Evolutionary conservation across 805 yeast genomes (phyloP).

Genomic region (Wilhelminamyces savonicus): DNA sequence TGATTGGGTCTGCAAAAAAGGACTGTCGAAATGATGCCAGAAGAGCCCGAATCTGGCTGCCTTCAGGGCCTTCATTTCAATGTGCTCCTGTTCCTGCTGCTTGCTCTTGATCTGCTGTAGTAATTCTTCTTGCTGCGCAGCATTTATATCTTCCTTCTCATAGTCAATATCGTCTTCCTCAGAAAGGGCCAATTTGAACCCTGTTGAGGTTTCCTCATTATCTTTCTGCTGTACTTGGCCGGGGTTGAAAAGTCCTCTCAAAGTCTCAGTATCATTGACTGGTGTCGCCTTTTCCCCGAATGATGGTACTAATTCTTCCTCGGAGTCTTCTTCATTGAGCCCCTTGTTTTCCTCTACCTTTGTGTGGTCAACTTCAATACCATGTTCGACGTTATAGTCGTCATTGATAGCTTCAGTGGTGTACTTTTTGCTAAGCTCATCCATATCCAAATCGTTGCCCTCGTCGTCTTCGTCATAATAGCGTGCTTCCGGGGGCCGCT

Average conservation of each 20-base stretch:
- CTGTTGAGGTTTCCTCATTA: conserved; percentile 1
- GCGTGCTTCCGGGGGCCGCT: conserved; percentile 20
- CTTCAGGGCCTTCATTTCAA: conserved; percentile 1
- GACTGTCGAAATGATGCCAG: conserved; percentile 80
- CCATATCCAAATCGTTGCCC: conserved; percentile 34
- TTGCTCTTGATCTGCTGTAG: conserved; percentile 25
- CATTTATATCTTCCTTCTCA: conserved; percentile 3
- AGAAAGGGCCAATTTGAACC: conserved; percentile 35
- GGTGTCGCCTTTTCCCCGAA: conserved; percentile 26
- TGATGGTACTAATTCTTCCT: conserved; percentile 52
- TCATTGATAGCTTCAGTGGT: conserved; percentile 23
- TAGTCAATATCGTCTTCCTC: conserved; percentile 29
- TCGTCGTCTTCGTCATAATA: conserved; percentile 35
- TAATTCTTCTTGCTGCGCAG: conserved; percentile 16
- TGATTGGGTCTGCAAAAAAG: conserved; percentile 80
- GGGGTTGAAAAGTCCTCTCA: conserved; percentile 55
- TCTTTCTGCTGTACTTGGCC: conserved; percentile 1
- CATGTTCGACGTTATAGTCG: conserved; percentile 17
- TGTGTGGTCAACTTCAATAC: conserved; percentile 2
- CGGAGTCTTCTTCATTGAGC: conserved; percentile 6
- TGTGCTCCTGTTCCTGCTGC: conserved; percentile 15
- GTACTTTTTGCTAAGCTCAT: conserved; percentile 14
- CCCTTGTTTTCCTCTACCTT: conserved; percentile 16
- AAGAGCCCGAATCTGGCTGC: conserved; percentile 45
- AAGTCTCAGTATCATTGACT: conserved; percentile 49